A percentile compares a stretch with the other conserved stretches of the same genome.
Conservation (phyloP, 495 filamentous ascomycete species). For the Annulohypoxylon moriforme region DNA sequence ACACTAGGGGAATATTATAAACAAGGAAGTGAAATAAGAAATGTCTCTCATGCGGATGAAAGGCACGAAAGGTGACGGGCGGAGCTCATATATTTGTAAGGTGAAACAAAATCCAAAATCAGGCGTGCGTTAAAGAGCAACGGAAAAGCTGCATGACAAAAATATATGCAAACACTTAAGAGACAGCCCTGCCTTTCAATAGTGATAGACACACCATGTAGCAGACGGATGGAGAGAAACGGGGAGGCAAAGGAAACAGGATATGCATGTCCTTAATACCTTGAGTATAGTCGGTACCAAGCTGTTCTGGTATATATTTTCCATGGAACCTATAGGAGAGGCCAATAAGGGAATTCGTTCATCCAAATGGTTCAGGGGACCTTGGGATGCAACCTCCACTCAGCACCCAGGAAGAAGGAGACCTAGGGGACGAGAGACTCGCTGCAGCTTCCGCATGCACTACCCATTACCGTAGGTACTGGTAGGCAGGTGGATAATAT, state of each 20-base stretch:
- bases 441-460: conserved; percentile 20
- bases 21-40: conserved; percentile 40
- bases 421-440: not conserved
- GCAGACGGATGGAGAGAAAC: conserved; percentile 28
- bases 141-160: conserved; percentile 23
- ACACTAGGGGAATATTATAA: conserved; percentile 40
- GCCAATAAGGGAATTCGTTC: conserved; percentile 32
- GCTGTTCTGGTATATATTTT: conserved; percentile 14
- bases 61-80: conserved; percentile 17
- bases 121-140: conserved; percentile 17
- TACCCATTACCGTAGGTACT: conserved; percentile 9
- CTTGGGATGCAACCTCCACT: conserved; percentile 42
- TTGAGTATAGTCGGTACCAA: conserved; percentile 35
- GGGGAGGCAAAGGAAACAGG: conserved; percentile 37
- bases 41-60: conserved; percentile 17
- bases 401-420: conserved; percentile 26
- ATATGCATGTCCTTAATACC: conserved; percentile 46
- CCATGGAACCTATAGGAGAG: conserved; percentile 17
- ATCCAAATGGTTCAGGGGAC: conserved; percentile 31
- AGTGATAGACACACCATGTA: conserved; percentile 42
- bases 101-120: conserved; percentile 22
- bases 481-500: conserved; percentile 7
- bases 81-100: conserved; percentile 30
- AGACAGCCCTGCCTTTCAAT: conserved; percentile 33
- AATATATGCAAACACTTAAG: conserved; percentile 43